Conservation (phyloP, 495 filamentous ascomycete genomes). For the Apodospora peruviana region DNA sequence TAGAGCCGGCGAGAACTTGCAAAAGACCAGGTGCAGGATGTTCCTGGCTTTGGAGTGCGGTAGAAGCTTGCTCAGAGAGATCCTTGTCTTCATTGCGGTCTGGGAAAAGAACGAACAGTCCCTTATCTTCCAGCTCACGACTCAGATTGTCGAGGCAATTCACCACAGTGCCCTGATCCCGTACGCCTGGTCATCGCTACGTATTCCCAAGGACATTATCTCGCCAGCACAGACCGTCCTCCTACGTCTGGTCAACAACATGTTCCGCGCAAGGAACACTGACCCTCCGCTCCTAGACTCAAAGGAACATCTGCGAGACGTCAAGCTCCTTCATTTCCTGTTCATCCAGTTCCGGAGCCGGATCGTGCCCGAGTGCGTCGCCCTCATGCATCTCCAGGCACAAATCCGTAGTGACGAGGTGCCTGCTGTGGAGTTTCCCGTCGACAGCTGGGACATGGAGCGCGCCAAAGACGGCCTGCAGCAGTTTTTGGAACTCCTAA, state of each 20-base stretch:
- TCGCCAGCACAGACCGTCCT: conserved; percentile 90
- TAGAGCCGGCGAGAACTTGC: conserved; percentile 63
- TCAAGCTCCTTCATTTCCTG: conserved; percentile 73
- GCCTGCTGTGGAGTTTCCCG: conserved; percentile 72
- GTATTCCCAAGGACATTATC: conserved; percentile 91
- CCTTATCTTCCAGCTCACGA: conserved; percentile 90
- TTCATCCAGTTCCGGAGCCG: conserved; percentile 87
- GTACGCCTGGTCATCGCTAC: conserved; percentile 82
- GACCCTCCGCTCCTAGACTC: conserved; percentile 49
- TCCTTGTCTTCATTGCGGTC: conserved; percentile 91
- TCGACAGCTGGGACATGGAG: conserved; percentile 96
- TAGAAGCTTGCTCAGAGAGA: conserved; percentile 78
- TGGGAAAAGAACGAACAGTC: conserved; percentile 92
- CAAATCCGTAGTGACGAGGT: conserved; percentile 57
- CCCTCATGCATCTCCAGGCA: conserved; percentile 89
- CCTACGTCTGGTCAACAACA: conserved; percentile 79
- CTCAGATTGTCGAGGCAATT: conserved; percentile 89
- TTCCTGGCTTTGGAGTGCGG: conserved; percentile 81
- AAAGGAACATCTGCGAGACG: conserved; percentile 40
- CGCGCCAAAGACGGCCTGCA: conserved; percentile 77
- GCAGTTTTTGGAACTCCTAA: conserved; percentile 89
- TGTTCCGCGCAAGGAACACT: conserved; percentile 68
- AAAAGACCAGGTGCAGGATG: conserved; percentile 80
- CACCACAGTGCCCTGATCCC: conserved; percentile 83
- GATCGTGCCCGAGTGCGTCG: conserved; percentile 86